Percentiles rank a stretch among this genome's conserved stretches.
phyloP scores from a whole-genome alignment of 495 filamentous ascomycete species.

The Podospora bellae-mahoneyi region DNA sequence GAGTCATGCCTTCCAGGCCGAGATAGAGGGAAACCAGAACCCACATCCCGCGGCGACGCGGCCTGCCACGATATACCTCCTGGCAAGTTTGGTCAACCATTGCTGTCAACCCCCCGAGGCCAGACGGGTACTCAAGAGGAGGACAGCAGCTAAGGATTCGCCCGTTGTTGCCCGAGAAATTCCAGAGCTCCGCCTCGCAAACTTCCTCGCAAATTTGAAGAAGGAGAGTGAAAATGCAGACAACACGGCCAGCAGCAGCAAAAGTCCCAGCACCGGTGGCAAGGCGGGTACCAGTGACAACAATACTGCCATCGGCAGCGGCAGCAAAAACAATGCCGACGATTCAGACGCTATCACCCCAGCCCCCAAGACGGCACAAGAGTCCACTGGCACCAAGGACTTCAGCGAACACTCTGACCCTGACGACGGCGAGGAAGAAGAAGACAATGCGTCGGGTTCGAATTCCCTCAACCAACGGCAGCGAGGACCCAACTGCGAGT shows the following conservation, averaged over 20 bases:
- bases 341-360: no score
- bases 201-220: no score
- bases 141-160: no score
- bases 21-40: no score
- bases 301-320: not conserved
- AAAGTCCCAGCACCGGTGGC: no score
- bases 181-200: no score
- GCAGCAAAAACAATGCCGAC: not conserved
- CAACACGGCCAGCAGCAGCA: not conserved
- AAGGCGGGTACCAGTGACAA: no score
- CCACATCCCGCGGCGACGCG: not conserved
- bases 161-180: no score
- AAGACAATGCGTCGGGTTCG: not conserved
- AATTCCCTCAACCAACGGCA: not conserved
- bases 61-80: constrained; percentile 25
- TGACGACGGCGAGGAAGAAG: not conserved
- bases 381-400: no score
- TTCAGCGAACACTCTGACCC: no score
- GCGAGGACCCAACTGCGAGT: constrained; percentile 29
- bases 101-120: constrained; percentile 24
- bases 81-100: constrained; percentile 36
- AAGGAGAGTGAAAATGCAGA: no score
- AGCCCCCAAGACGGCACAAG: no score
- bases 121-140: not conserved
- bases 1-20: constrained; percentile 27